phyloP scores from a whole-genome alignment of 2,329 filamentous ascomycete species.

The Sarocladium oryzae region DNA sequence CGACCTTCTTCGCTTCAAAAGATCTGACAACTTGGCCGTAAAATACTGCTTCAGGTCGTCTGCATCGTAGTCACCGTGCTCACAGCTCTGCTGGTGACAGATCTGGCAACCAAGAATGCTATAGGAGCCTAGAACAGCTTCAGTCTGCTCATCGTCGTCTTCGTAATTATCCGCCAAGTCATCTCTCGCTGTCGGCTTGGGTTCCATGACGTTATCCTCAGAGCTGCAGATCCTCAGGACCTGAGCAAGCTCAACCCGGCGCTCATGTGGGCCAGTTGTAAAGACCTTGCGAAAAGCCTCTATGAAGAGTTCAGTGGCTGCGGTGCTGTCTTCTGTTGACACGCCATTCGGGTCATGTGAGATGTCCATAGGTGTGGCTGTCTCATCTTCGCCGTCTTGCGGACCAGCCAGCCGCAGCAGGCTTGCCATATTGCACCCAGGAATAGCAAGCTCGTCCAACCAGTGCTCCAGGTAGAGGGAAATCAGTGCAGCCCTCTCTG shows the following conservation, averaged over 20 bases:
- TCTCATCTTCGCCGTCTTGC: slow-evolving; percentile 48
- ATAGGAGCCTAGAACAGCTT: slow-evolving; percentile 40
- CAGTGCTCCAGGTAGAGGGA: slow-evolving; percentile 48
- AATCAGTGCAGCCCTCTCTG: slow-evolving; percentile 45
- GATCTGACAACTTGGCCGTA: not conserved
- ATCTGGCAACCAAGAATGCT: slow-evolving; percentile 51
- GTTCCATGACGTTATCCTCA: slow-evolving; percentile 47
- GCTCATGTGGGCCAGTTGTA: slow-evolving; percentile 24
- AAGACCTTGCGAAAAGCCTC: slow-evolving; percentile 53
- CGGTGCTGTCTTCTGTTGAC: slow-evolving; percentile 23
- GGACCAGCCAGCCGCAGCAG: slow-evolving; percentile 16
- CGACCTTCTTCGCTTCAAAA: not conserved
- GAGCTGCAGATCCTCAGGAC: slow-evolving; percentile 48
- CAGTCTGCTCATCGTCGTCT: slow-evolving; percentile 7
- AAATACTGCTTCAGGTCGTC: slow-evolving; percentile 35
- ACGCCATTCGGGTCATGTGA: not conserved
- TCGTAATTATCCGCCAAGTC: slow-evolving; percentile 32
- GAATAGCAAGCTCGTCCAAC: slow-evolving; percentile 42
- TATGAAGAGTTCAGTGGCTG: slow-evolving; percentile 43
- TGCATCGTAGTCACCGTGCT: slow-evolving; percentile 54
- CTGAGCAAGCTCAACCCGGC: slow-evolving; percentile 42
- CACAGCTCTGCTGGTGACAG: slow-evolving; percentile 54
- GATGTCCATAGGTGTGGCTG: slow-evolving; percentile 26
- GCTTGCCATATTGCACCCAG: slow-evolving; percentile 37
- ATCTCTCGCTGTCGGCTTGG: slow-evolving; percentile 45